A percentile compares a stretch with the other conserved stretches of the same genome.
phyloP scores from a whole-genome alignment of 1,284 basidiomycete species.

The Cryptococcus hybrid region DNA sequence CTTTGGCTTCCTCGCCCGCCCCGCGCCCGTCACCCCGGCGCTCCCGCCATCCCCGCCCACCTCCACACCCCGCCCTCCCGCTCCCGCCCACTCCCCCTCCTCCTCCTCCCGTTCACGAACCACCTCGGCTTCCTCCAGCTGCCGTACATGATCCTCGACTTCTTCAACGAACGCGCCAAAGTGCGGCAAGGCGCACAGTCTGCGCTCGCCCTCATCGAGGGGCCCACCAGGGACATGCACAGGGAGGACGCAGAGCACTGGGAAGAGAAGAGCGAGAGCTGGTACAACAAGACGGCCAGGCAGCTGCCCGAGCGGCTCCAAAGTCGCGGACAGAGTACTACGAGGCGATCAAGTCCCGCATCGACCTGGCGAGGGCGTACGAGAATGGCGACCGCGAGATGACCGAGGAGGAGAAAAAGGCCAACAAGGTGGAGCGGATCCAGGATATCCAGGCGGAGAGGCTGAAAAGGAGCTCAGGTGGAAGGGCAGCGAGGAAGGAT shows the following conservation, averaged over 20 bases:
- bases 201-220: constrained; percentile 70
- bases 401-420: constrained; percentile 66
- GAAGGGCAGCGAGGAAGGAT: constrained; percentile 69
- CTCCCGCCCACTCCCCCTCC: constrained; percentile 74
- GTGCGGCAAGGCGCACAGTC: constrained; percentile 77
- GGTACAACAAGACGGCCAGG: constrained; percentile 65
- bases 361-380: constrained; percentile 74
- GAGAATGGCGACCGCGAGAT: constrained; percentile 74
- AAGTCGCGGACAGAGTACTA: constrained; percentile 77
- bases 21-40: constrained; percentile 25
- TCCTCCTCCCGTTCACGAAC: constrained; percentile 84
- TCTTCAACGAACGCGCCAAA: constrained; percentile 85
- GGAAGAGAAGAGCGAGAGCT: constrained; percentile 64
- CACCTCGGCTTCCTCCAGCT: constrained; percentile 83
- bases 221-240: constrained; percentile 64
- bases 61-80: constrained; percentile 56
- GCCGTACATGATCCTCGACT: constrained; percentile 84
- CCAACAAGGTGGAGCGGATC: constrained; percentile 75
- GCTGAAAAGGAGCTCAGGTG: constrained; percentile 70
- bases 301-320: constrained; percentile 62
- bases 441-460: constrained; percentile 66
- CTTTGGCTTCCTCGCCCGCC: constrained; percentile 33
- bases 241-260: constrained; percentile 56
- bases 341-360: constrained; percentile 62
- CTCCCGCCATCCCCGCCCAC: constrained; percentile 39